A percentile compares a stretch with the other conserved stretches of the same genome.
phyloP scores from a whole-genome alignment of 257 asterid species.

The Scutellaria barbata region DNA sequence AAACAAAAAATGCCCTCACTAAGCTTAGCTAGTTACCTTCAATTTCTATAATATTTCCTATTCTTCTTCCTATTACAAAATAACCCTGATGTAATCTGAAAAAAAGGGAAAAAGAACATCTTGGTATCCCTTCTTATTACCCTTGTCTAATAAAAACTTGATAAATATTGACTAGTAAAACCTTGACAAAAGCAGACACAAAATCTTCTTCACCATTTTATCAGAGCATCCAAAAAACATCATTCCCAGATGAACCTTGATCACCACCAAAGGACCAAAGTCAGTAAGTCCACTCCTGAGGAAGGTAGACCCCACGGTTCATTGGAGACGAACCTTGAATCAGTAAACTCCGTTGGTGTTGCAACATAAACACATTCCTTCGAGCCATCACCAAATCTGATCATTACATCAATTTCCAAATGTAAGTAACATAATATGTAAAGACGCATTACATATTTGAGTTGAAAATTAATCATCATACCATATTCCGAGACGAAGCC shows the following conservation, averaged over 20 bases:
- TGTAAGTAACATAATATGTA: neutral
- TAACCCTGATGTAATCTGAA: constrained; percentile 25
- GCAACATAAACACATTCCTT: constrained; percentile 52
- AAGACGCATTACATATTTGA: too few species aligned
- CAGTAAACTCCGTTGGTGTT: constrained; percentile 38
- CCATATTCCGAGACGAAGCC: constrained; percentile 48
- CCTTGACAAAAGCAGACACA: constrained; percentile 32
- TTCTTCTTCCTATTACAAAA: constrained; percentile 30
- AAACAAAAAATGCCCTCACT: constrained; percentile 18
- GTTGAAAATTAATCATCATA: neutral
- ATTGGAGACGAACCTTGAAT: constrained; percentile 31
- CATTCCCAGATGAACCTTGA: neutral
- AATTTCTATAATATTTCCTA: constrained; percentile 26
- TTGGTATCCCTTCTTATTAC: constrained; percentile 30
- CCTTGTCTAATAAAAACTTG: constrained; percentile 40
- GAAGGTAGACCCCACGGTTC: constrained; percentile 40
- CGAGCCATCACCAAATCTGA: constrained; percentile 55
- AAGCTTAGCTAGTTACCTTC: constrained; percentile 13
- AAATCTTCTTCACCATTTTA: constrained; percentile 9
- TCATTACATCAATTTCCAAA: neutral
- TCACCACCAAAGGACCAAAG: neutral
- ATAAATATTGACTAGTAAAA: constrained; percentile 34
- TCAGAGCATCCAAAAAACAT: constrained; percentile 5
- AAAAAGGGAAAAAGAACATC: constrained; percentile 1
- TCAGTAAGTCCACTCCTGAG: constrained; percentile 46